These are phyloP conservation scores for Cytidiella melzeri DNA, from an alignment of 768 basidiomycete genomes.

Conservation along the genomic window DNA sequence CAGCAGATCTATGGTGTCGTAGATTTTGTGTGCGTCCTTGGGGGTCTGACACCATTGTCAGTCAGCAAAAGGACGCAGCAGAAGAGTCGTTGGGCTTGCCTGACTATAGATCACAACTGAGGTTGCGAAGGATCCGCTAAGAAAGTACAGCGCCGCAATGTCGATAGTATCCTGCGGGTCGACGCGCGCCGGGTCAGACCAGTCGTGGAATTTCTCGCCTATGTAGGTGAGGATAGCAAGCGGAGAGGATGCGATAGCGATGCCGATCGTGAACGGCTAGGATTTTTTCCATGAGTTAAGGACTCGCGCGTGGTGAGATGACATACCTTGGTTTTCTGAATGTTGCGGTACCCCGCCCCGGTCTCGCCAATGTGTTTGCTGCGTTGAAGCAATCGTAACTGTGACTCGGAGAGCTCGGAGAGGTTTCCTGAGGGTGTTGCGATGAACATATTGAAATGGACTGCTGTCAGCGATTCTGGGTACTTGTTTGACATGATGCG, in stretches of 20 bases:
- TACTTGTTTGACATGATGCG: neutral
- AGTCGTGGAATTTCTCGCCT: slow-evolving; percentile 17
- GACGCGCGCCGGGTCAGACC: slow-evolving; percentile 4
- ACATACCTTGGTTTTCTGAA: slow-evolving; percentile 6
- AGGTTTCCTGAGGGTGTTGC: too few species aligned
- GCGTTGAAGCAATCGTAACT: too few species aligned
- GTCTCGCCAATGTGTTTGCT: too few species aligned
- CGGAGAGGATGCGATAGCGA: slow-evolving; percentile 22
- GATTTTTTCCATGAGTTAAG: too few species aligned
- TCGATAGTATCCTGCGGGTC: neutral
- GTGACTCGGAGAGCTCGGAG: too few species aligned
- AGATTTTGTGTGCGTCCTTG: too few species aligned
- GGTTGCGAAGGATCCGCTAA: neutral
- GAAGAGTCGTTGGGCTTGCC: neutral
- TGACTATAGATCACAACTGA: neutral
- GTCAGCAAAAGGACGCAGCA: too few species aligned
- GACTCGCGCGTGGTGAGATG: too few species aligned
- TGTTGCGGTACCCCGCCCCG: slow-evolving; percentile 8
- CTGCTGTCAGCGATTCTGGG: neutral
- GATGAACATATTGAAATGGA: neutral
- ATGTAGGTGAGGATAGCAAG: slow-evolving; percentile 23
- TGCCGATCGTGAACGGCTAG: slow-evolving; percentile 20
- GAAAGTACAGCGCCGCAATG: neutral
- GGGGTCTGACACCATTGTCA: too few species aligned
- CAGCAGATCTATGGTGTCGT: too few species aligned